phyloP scores from a whole-genome alignment of 129 eudicot species.

The Artemisia annua region DNA sequence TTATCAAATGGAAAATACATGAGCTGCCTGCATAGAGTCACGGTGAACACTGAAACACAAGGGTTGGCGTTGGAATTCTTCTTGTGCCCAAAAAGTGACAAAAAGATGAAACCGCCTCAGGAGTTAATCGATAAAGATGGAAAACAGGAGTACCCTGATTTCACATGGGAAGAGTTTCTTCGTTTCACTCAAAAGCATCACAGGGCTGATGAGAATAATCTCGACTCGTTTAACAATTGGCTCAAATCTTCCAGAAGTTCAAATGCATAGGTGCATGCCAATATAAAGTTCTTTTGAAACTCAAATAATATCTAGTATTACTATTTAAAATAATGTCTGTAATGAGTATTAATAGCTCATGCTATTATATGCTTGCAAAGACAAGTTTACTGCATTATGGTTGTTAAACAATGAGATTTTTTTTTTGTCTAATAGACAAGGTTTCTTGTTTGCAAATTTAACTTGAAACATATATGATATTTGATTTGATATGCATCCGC shows the following conservation, averaged over 20 bases:
- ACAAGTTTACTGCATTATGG: neutral
- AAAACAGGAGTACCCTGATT: conserved; percentile 43
- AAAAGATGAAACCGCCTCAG: conserved; percentile 43
- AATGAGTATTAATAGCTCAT: neutral
- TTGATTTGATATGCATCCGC: too few relatives aligned
- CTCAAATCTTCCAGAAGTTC: conserved; percentile 18
- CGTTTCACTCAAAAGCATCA: conserved; percentile 44
- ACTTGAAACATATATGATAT: too few relatives aligned
- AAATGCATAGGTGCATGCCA: neutral
- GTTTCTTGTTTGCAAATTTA: too few relatives aligned
- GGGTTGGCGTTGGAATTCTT: conserved; percentile 53
- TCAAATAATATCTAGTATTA: neutral
- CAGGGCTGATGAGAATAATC: conserved; percentile 44
- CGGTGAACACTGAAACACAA: conserved; percentile 37
- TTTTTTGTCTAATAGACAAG: neutral
- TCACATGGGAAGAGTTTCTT: conserved; percentile 47
- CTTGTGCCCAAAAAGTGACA: conserved; percentile 56
- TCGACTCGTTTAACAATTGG: conserved; percentile 39
- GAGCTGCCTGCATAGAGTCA: conserved; percentile 67
- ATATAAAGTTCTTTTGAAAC: neutral
- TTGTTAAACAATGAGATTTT: neutral
- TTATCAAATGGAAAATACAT: conserved; percentile 60
- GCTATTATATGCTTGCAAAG: neutral
- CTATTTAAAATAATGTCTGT: neutral
- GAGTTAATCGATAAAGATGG: conserved; percentile 27